Percentiles rank a stretch among this genome's conserved stretches.
phyloP scores from a whole-genome alignment of 2,329 filamentous ascomycete genomes.

The Chaetomium sp. region DNA sequence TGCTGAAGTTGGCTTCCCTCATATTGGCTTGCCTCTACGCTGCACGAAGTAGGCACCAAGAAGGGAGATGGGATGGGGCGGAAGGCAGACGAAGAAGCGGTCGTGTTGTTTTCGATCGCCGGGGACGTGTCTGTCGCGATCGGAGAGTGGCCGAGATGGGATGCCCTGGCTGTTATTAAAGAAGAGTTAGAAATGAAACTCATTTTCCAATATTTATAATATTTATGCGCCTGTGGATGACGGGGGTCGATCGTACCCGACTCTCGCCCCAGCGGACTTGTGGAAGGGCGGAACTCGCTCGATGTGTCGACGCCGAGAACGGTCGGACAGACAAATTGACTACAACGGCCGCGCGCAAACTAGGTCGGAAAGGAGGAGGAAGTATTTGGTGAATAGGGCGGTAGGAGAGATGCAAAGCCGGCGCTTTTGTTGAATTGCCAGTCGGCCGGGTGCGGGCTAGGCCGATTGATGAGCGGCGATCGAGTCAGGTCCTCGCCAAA shows the following conservation, averaged over 20 bases:
- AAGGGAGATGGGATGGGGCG: slow-evolving; percentile 28
- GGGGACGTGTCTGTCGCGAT: slow-evolving; percentile 14
- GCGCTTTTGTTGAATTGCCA: neutral
- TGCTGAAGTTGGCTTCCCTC: slow-evolving; percentile 99
- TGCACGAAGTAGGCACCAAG: slow-evolving; percentile 36
- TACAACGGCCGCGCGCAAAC: neutral
- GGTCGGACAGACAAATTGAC: slow-evolving; percentile 7
- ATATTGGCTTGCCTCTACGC: slow-evolving; percentile 61
- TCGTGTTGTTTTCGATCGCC: slow-evolving; percentile 20
- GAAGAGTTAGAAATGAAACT: slow-evolving; percentile 30
- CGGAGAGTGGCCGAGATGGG: slow-evolving; percentile 7
- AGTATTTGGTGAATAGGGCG: neutral
- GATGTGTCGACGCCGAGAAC: slow-evolving; percentile 20
- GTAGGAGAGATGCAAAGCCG: neutral
- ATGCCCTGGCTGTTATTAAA: slow-evolving; percentile 22
- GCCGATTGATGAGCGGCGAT: slow-evolving; percentile 27
- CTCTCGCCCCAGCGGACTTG: slow-evolving; percentile 12
- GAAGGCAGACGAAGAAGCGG: neutral
- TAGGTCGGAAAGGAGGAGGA: neutral
- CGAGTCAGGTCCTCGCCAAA: slow-evolving; percentile 33
- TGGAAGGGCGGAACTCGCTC: slow-evolving; percentile 23
- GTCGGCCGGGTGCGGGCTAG: slow-evolving; percentile 12
- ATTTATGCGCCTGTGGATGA: slow-evolving; percentile 29
- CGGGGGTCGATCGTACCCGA: slow-evolving; percentile 21
- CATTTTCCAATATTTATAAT: slow-evolving; percentile 27